Conservation (phyloP, 441 rosid species). For the Rhodomyrtus psidioides region DNA sequence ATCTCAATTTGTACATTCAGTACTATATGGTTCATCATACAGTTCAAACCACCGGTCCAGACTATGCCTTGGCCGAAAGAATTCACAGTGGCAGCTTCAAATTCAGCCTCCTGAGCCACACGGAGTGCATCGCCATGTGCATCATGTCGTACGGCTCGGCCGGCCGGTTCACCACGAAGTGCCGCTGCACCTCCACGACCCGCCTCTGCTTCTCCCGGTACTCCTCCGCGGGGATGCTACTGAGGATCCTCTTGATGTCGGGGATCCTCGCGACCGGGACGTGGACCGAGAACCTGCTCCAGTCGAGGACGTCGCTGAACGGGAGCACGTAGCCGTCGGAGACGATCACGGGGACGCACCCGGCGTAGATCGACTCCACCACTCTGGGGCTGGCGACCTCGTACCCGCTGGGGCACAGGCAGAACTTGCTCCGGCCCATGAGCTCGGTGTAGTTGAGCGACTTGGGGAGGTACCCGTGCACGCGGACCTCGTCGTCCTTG, state of each 20-base stretch:
- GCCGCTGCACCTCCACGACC: slow-evolving; percentile 48
- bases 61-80: background rate
- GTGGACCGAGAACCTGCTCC: slow-evolving; percentile 55
- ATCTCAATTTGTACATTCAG: background rate
- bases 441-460: slow-evolving; percentile 40
- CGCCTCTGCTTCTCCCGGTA: slow-evolving; percentile 38
- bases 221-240: slow-evolving; percentile 21
- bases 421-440: slow-evolving; percentile 52
- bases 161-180: slow-evolving; percentile 64
- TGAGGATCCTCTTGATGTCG: slow-evolving; percentile 44
- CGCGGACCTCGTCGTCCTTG: slow-evolving; percentile 37
- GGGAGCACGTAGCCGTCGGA: slow-evolving; percentile 60
- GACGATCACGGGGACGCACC: slow-evolving; percentile 75
- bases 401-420: slow-evolving; percentile 82
- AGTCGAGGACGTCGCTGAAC: slow-evolving; percentile 64
- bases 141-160: slow-evolving; percentile 57
- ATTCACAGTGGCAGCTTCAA: slow-evolving; percentile 8
- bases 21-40: background rate
- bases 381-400: slow-evolving; percentile 85
- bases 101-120: slow-evolving; percentile 79
- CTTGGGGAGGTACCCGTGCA: slow-evolving; percentile 47
- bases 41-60: background rate
- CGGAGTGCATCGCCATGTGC: slow-evolving; percentile 71
- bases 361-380: slow-evolving; percentile 46
- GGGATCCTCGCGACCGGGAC: slow-evolving; percentile 45